Conservation (phyloP, 2,329 filamentous ascomycete genomes). For the Dactylonectria estremocensis region DNA sequence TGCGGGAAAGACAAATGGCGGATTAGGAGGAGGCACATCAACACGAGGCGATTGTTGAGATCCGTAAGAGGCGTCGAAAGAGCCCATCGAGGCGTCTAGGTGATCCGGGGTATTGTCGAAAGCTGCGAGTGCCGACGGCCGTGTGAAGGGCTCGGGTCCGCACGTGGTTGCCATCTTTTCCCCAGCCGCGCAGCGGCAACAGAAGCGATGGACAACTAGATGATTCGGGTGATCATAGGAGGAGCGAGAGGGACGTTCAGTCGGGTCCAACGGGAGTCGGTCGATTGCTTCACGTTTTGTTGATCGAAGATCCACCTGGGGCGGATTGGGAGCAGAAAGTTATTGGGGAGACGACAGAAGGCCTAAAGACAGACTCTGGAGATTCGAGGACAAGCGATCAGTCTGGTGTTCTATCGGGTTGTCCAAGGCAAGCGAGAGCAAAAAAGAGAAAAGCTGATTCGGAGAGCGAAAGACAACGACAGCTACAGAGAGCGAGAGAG, state of each 20-base stretch:
- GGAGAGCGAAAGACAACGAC: not conserved
- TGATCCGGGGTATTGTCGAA: conserved; percentile 46
- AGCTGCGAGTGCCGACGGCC: conserved; percentile 45
- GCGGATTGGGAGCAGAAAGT: not conserved
- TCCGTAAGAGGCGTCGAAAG: conserved; percentile 35
- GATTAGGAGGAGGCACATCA: conserved; percentile 68
- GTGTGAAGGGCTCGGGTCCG: conserved; percentile 55
- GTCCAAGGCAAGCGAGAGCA: conserved; percentile 12
- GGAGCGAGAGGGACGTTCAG: conserved; percentile 26
- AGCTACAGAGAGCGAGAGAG: not conserved
- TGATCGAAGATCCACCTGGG: not conserved
- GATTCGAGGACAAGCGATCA: conserved; percentile 21
- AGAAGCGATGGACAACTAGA: conserved; percentile 60
- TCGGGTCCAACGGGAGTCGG: conserved; percentile 24
- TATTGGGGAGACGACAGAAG: conserved; percentile 18
- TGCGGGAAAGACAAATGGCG: conserved; percentile 75
- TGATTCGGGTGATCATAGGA: conserved; percentile 59
- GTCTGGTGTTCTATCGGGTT: conserved; percentile 26
- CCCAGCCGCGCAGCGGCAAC: conserved; percentile 66
- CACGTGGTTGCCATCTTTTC: conserved; percentile 61
- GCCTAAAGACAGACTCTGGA: conserved; percentile 31
- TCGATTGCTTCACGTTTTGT: conserved; percentile 27
- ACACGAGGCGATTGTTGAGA: conserved; percentile 27
- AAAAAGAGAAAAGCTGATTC: conserved; percentile 4
- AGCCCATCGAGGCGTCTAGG: conserved; percentile 42